Evolutionary conservation across 495 filamentous ascomycete species (phyloP), one percentile per base, ranked within the genome.

Genomic region (Oleoguttula mirabilis): DNA sequence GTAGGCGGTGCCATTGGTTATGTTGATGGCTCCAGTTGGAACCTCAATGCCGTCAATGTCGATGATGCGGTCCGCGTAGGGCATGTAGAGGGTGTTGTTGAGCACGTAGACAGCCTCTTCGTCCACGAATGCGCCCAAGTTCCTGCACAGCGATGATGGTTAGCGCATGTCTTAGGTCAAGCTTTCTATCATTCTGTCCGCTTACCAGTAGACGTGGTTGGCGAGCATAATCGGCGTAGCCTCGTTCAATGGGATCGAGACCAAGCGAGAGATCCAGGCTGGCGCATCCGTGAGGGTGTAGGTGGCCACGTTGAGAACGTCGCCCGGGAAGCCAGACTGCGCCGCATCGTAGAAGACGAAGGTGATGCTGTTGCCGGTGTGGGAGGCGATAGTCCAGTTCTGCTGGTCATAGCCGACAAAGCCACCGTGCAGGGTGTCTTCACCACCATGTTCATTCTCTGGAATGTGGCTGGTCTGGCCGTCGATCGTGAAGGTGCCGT

Each of bases 191-290:
- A n/a, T n/a, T n/a, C n/a, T n/a, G n/a, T n/a, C n/a, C n/a, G n/a
- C n/a, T n/a, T n/a, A n/a, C 82, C 82, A 88, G 65, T 87, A 88
- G 41, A 80, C 71, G 64, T 84, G 81, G 52, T 84, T 82, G 40
- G 39, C 32, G 24, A 78, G 61, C 74, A 78, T 78, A 48, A 78
- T 75, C 25, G 74, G 74, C n/a, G 74, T 78, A 10, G 37, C 42
- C 24, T 54, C 38, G 36, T 50, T 51, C 19, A 54, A 21, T n/a
- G 51, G 42, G 21, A 50, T 47, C 1, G 47, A 50, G 42, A 51
- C 32, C 17, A 47, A 19, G n/a, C 51, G 47, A 40, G 42, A 47
- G 43, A 51, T 43, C 19, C 17, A 51, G 3, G 48, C n/a, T n/a
- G 48, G 32, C 11, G 41, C 48, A 22, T 51, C 48, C 19, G 51